These are phyloP conservation scores for Entomortierella chlamydospora DNA, from an alignment of 192 early-diverging fungal genomes.

Conservation along the genomic window DNA sequence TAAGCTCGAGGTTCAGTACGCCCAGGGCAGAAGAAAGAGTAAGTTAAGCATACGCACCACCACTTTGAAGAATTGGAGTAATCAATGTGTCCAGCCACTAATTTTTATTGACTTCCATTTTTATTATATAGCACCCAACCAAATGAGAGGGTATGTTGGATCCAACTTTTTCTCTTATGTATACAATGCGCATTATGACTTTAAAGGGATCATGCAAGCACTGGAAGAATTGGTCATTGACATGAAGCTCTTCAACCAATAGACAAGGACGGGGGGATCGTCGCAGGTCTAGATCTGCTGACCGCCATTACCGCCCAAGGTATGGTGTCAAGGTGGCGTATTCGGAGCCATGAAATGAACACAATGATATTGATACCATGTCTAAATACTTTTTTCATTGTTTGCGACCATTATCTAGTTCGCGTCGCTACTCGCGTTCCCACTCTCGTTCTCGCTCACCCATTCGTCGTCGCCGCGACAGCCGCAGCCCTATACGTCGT, in stretches of 20 bases:
- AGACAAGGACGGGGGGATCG: conserved; percentile 30
- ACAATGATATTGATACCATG: too few relatives aligned
- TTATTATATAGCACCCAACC: conserved; percentile 34
- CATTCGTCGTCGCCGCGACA: conserved; percentile 25
- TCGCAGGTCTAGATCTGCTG: conserved; percentile 45
- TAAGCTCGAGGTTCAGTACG: conserved; percentile 39
- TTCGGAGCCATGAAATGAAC: too few relatives aligned
- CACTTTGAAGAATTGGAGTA: too few relatives aligned
- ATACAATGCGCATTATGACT: too few relatives aligned
- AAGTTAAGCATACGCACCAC: neutral
- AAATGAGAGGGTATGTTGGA: conserved; percentile 45
- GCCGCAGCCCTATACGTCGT: conserved; percentile 31
- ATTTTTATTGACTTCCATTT: too few relatives aligned
- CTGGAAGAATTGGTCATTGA: neutral
- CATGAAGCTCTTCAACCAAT: neutral
- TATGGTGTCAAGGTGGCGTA: neutral
- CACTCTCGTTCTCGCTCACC: conserved; percentile 32
- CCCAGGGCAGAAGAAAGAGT: conserved; percentile 53
- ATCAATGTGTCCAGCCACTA: too few relatives aligned
- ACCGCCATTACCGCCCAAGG: conserved; percentile 51
- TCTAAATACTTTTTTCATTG: too few relatives aligned
- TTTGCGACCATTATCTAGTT: neutral
- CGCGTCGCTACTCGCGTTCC: conserved; percentile 39
- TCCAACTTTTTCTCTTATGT: neutral
- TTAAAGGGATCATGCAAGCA: too few relatives aligned